Conservation (phyloP, 495 filamentous ascomycete genomes). For the Annulohypoxylon bovei region DNA sequence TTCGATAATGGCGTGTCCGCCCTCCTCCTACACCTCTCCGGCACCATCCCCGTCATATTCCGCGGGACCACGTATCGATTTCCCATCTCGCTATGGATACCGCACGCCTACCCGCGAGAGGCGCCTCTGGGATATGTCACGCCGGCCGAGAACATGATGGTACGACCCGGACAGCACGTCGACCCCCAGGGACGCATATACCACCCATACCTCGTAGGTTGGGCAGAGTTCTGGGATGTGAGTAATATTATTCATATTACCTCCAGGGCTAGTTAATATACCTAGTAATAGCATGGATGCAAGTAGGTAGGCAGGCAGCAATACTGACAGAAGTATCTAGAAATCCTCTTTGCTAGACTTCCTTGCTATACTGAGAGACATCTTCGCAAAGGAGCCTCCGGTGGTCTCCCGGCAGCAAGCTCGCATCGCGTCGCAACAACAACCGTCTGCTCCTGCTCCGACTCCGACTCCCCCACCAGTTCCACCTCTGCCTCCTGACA, state of each 20-base stretch:
- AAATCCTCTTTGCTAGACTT: constrained; percentile 84
- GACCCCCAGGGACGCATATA: constrained; percentile 94
- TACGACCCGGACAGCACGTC: constrained; percentile 92
- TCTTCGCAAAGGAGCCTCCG: constrained; percentile 95
- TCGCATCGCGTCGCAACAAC: constrained; percentile 46
- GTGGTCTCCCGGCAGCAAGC: constrained; percentile 78
- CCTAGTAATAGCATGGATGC: too few relatives aligned
- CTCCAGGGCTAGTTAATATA: not conserved
- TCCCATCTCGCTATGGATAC: constrained; percentile 94
- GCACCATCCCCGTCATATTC: constrained; percentile 87
- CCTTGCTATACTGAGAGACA: constrained; percentile 80
- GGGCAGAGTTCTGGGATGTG: constrained; percentile 91
- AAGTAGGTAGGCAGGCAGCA: not conserved
- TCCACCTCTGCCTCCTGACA: constrained; percentile 75
- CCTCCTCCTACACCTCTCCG: constrained; percentile 85
- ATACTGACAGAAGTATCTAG: constrained; percentile 53
- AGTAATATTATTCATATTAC: constrained; percentile 52
- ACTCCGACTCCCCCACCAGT: constrained; percentile 68
- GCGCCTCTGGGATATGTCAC: constrained; percentile 88
- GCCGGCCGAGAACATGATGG: constrained; percentile 86
- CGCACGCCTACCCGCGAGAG: constrained; percentile 87
- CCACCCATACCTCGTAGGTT: constrained; percentile 92
- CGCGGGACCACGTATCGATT: constrained; percentile 91
- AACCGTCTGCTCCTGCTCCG: constrained; percentile 55
- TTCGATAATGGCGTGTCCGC: constrained; percentile 89